Evolutionary conservation across 2,329 filamentous ascomycete species (phyloP).

Genomic region (Huntiella decipiens): DNA sequence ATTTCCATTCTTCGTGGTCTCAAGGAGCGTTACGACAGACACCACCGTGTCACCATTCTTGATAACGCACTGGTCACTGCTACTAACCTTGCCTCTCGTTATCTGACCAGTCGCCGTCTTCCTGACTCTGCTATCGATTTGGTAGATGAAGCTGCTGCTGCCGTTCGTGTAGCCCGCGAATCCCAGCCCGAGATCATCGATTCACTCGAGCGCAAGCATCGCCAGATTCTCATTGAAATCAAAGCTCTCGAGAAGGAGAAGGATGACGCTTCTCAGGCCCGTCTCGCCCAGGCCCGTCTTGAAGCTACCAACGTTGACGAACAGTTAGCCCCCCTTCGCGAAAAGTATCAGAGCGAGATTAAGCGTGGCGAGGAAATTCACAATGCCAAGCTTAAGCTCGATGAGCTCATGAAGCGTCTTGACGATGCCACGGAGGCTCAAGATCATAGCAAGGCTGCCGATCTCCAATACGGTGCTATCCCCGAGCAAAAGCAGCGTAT

Average conservation of each 20-base stretch:
- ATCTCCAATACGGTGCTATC: slow-evolving; percentile 93
- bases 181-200: slow-evolving; percentile 93
- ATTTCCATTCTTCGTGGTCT: slow-evolving; percentile 95
- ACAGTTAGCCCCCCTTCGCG: slow-evolving; percentile 73
- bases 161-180: slow-evolving; percentile 87
- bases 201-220: slow-evolving; percentile 73
- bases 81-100: slow-evolving; percentile 80
- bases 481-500: slow-evolving; percentile 76
- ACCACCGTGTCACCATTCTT: slow-evolving; percentile 92
- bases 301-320: slow-evolving; percentile 91
- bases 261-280: slow-evolving; percentile 74
- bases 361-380: slow-evolving; percentile 80
- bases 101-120: slow-evolving; percentile 74
- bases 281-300: slow-evolving; percentile 64
- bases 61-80: slow-evolving; percentile 84
- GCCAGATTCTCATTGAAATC: slow-evolving; percentile 92
- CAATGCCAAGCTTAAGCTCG: slow-evolving; percentile 85
- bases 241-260: slow-evolving; percentile 86
- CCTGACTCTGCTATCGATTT: slow-evolving; percentile 94
- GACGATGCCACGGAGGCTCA: slow-evolving; percentile 81
- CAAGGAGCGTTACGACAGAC: slow-evolving; percentile 95
- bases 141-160: slow-evolving; percentile 88
- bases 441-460: slow-evolving; percentile 72
- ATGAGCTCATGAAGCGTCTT: slow-evolving; percentile 74
- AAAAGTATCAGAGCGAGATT: slow-evolving; percentile 92